Evolutionary conservation across 1,284 basidiomycete genomes (phyloP).

Genomic region (Moesziomyces sp.): DNA sequence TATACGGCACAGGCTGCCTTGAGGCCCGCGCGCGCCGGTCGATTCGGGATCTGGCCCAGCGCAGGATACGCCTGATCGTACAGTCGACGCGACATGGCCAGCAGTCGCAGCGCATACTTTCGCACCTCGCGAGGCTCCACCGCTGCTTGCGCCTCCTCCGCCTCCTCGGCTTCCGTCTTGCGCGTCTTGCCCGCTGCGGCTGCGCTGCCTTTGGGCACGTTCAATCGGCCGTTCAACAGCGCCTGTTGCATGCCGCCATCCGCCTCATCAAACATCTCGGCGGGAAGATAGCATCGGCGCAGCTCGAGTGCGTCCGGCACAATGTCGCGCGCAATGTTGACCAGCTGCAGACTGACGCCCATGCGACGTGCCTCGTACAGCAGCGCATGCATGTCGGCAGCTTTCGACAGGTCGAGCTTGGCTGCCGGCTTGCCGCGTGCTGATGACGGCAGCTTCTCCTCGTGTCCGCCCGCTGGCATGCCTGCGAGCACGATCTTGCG

Average conservation of each 20-base stretch:
- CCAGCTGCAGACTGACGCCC: slow-evolving; percentile 61
- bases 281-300: slow-evolving; percentile 54
- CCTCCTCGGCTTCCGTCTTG: not conserved
- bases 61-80: slow-evolving; percentile 47
- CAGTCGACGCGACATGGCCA: slow-evolving; percentile 38
- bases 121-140: slow-evolving; percentile 32
- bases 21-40: slow-evolving; percentile 49
- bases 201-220: not conserved
- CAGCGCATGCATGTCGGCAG: slow-evolving; percentile 22
- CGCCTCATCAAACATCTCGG: slow-evolving; percentile 27
- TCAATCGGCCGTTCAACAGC: slow-evolving; percentile 12
- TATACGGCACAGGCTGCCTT: slow-evolving; percentile 59
- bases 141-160: not conserved
- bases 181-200: too few relatives aligned
- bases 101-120: slow-evolving; percentile 36
- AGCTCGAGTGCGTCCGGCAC: slow-evolving; percentile 51
- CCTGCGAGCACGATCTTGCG: slow-evolving; percentile 16
- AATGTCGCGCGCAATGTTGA: slow-evolving; percentile 62
- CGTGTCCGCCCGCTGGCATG: not conserved
- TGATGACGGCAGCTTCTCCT: not conserved
- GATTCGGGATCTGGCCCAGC: slow-evolving; percentile 44
- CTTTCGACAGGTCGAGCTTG: slow-evolving; percentile 9
- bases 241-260: slow-evolving; percentile 25
- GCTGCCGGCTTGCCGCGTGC: not conserved
- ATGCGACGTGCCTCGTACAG: slow-evolving; percentile 56